Evolutionary conservation across 2,329 filamentous ascomycete genomes (phyloP), one percentile per base, ranked within the genome.

Genomic region (Ceratocystis lukuohia): DNA sequence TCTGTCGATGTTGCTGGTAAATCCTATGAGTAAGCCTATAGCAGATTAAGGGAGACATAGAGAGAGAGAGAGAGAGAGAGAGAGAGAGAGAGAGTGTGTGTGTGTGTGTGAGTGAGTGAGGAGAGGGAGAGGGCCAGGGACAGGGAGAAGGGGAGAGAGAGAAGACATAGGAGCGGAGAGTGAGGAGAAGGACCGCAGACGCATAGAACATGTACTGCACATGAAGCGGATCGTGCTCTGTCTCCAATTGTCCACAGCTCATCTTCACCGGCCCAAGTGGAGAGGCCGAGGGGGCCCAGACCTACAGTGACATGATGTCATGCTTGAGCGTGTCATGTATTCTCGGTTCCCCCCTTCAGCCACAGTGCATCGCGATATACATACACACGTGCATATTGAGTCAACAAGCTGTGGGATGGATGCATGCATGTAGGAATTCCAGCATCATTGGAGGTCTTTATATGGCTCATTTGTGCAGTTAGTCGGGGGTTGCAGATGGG

Each of bases 201-300:
- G 25, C 53, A 30, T 15, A 57, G 53, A 17, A 33, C 15, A 41
- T 12, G 10, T 41, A 17, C 28, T 57, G 53, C 30, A 57, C 53
- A 33, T 57, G 53, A n/a, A 57, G 53, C 25, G 28, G 53, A 57
- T 57, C 53, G 53, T 57, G 53, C 53, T 33, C 20, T 30, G 53
- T 30, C 25, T 30, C 25, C 53, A 57, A 33, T n/a, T 30, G 8
- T 33, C 10, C 30, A 28, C 53, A 57, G 53, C 25, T 57, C 53
- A 28, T 57, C 53, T 30, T 30, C 53, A 33, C 53, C 28, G 15
- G 53, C 15, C 28, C 15, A n/a, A 33, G 53, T 57, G 53, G 53
- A n/a, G 53, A 57, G 53, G 10, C 53, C 53, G 53, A 57, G n/a
- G 15, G 28, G 53, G 53, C 12, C 53, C 53, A 57, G 53, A 33